phyloP scores from a whole-genome alignment of 1,284 basidiomycete genomes.

The Tremellales sp. region DNA sequence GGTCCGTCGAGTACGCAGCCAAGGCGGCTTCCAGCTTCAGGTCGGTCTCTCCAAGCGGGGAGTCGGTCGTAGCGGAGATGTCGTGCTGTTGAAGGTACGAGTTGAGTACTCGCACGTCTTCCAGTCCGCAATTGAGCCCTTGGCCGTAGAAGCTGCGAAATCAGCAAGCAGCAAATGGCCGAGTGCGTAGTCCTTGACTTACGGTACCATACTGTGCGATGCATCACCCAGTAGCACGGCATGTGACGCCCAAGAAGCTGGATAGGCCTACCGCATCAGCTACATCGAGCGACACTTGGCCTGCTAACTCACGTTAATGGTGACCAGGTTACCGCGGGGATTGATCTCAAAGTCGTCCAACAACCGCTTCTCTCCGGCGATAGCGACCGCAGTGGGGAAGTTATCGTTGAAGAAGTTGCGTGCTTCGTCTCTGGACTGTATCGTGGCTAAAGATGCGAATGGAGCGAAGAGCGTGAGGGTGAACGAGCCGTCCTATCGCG shows the following conservation, averaged over 20 bases:
- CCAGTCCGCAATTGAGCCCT: constrained; percentile 94
- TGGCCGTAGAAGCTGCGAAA: constrained; percentile 86
- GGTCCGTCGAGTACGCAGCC: constrained; percentile 67
- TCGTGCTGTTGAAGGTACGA: constrained; percentile 66
- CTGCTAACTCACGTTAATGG: constrained; percentile 69
- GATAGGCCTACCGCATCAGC: constrained; percentile 23
- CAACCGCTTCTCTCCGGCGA: constrained; percentile 76
- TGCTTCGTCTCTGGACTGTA: constrained; percentile 60
- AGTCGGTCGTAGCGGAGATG: constrained; percentile 52
- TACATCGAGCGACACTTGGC: neutral
- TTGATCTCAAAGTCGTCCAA: constrained; percentile 73
- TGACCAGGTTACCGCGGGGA: constrained; percentile 83
- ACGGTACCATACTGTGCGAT: constrained; percentile 85
- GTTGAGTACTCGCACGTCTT: constrained; percentile 88
- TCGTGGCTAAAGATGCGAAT: constrained; percentile 66
- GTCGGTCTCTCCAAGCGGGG: constrained; percentile 40
- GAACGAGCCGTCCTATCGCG: constrained; percentile 51
- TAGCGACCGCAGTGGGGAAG: constrained; percentile 79
- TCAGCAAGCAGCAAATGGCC: neutral
- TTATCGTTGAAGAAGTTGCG: constrained; percentile 73
- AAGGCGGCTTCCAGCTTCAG: constrained; percentile 62
- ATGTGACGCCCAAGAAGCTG: constrained; percentile 83
- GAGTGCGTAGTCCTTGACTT: constrained; percentile 9
- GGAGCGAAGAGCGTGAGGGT: constrained; percentile 84
- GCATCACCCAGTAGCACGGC: constrained; percentile 88